Percentiles rank a stretch among this genome's conserved stretches.
Evolutionary conservation across 2,329 filamentous ascomycete species (phyloP).

Genomic region (Pestalotiopsis sp.): DNA sequence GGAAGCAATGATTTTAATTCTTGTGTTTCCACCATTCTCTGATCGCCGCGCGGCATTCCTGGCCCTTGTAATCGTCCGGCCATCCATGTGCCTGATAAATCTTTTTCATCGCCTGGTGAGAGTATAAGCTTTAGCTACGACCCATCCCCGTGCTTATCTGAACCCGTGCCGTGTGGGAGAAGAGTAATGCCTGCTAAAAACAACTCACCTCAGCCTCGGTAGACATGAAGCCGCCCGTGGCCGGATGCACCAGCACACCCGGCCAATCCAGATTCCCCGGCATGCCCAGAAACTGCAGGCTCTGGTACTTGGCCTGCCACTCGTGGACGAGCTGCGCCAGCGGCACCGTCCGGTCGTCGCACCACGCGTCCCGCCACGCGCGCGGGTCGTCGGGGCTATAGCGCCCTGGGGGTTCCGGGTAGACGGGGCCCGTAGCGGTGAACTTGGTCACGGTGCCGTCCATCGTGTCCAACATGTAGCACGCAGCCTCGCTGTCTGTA

Average conservation of each 20-base stretch:
- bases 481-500: not conserved
- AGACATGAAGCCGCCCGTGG: not conserved
- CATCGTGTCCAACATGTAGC: not conserved
- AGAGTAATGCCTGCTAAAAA: not conserved
- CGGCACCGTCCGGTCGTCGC: not conserved
- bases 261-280: not conserved
- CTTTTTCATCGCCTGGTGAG: not conserved
- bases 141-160: not conserved
- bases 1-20: no score
- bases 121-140: not conserved
- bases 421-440: not conserved
- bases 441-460: conserved; percentile 4
- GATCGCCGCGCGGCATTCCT: not conserved
- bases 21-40: no score
- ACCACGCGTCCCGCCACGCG: conserved; percentile 2
- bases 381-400: not conserved
- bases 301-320: not conserved
- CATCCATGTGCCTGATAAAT: conserved; percentile 1
- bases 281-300: not conserved
- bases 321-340: not conserved
- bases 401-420: not conserved
- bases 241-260: not conserved
- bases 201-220: not conserved
- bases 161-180: no score
- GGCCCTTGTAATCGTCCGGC: not conserved